A percentile compares a stretch with the other conserved stretches of the same genome.
Evolutionary conservation across 163 green algal genomes (phyloP).

Genomic region (Scenedesmus sp.): DNA sequence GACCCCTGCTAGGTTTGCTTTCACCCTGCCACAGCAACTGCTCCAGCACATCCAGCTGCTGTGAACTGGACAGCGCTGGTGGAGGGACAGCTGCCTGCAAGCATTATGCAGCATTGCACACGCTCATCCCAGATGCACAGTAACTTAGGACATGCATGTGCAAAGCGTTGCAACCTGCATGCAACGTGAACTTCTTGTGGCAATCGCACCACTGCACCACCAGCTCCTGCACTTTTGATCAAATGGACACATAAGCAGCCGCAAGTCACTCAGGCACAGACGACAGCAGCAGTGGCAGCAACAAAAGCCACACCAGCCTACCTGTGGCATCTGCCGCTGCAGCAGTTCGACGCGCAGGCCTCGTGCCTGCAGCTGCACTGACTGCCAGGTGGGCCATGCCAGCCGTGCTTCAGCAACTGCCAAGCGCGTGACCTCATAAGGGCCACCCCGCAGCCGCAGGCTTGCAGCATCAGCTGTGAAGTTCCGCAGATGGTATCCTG

Average conservation of each 20-base stretch:
- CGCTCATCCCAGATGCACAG: neutral
- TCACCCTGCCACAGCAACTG: constrained; percentile 23
- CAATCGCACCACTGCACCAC: neutral
- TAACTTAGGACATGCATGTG: too few relatives aligned
- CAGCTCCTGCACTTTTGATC: neutral
- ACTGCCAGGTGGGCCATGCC: constrained; percentile 24
- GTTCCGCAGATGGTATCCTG: neutral
- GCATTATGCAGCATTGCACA: neutral
- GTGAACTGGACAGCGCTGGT: neutral
- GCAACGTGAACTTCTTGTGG: too few relatives aligned
- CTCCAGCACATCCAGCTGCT: constrained; percentile 31
- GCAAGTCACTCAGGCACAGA: neutral
- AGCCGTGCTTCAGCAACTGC: constrained; percentile 8
- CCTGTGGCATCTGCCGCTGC: constrained; percentile 34
- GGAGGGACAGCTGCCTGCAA: constrained; percentile 19
- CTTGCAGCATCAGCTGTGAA: constrained; percentile 16
- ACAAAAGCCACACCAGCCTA: neutral
- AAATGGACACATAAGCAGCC: neutral
- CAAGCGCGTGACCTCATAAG: neutral
- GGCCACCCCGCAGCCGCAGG: neutral
- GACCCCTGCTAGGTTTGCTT: neutral
- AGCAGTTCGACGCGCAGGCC: constrained; percentile 31
- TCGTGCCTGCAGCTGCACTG: constrained; percentile 6
- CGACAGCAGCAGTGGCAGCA: neutral
- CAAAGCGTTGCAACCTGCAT: too few relatives aligned